These are phyloP conservation scores for Echeveria elegans DNA, from an alignment of 164 flowering plant genomes.

Conservation along the genomic window DNA sequence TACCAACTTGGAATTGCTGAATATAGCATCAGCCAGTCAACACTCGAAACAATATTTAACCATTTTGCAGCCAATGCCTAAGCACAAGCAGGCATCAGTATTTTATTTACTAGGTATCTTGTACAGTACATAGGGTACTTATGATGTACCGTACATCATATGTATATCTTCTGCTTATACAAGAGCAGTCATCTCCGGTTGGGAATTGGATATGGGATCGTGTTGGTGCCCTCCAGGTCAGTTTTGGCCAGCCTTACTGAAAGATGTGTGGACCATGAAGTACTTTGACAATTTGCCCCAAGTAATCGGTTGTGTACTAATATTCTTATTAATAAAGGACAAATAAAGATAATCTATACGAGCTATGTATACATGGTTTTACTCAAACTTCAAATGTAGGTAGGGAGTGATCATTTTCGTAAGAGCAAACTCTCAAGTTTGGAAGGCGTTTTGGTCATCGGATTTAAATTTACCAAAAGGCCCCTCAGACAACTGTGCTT, in stretches of 20 bases:
- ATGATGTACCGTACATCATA: not conserved
- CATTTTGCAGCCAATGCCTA: conserved; percentile 82
- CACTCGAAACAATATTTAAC: conserved; percentile 87
- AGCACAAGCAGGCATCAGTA: conserved; percentile 17
- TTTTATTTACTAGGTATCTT: not conserved
- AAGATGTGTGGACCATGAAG: not conserved
- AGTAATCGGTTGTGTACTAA: too few species aligned
- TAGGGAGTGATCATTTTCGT: too few species aligned
- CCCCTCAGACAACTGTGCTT: too few species aligned
- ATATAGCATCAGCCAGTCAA: conserved; percentile 92
- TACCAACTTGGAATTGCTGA: conserved; percentile 59
- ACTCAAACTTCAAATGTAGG: too few species aligned
- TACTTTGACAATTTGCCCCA: not conserved
- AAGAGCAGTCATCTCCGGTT: not conserved
- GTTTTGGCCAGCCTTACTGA: not conserved
- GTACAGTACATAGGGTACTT: not conserved
- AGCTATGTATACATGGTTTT: too few species aligned
- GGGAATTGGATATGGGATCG: not conserved
- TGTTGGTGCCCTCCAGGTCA: not conserved
- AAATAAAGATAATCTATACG: too few species aligned
- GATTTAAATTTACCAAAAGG: too few species aligned
- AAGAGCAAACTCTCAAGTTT: too few species aligned
- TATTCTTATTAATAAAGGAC: too few species aligned
- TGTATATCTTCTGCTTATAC: not conserved
- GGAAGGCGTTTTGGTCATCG: too few species aligned